phyloP scores from a whole-genome alignment of 768 basidiomycete genomes.

The Coprinopsis sp. region DNA sequence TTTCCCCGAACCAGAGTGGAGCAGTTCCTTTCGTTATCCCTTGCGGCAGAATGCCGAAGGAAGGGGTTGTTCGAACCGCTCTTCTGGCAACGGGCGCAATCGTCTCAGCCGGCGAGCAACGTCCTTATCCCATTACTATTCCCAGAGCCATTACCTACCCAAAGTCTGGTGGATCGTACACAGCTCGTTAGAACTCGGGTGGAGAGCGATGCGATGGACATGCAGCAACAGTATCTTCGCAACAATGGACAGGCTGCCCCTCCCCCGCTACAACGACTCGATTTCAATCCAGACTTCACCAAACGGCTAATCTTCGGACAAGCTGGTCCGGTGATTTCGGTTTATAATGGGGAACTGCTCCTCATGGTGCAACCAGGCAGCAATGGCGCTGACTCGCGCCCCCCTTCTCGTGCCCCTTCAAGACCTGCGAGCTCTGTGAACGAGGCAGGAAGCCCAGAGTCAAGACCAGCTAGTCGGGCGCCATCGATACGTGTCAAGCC shows the following conservation, averaged over 20 bases:
- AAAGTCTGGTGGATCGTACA: constrained; percentile 64
- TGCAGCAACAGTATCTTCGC: constrained; percentile 59
- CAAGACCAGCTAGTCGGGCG: constrained; percentile 45
- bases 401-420: constrained; percentile 59
- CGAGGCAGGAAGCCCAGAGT: constrained; percentile 31
- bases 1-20: constrained; percentile 46
- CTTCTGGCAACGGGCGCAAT: constrained; percentile 55
- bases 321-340: constrained; percentile 66
- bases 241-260: constrained; percentile 36
- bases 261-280: constrained; percentile 27
- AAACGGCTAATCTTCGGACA: constrained; percentile 40
- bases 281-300: constrained; percentile 26
- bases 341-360: constrained; percentile 71
- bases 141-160: constrained; percentile 64
- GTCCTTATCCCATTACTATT: constrained; percentile 67
- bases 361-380: constrained; percentile 62
- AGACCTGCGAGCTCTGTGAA: constrained; percentile 65
- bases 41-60: constrained; percentile 70
- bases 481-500: constrained; percentile 81
- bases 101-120: constrained; percentile 35
- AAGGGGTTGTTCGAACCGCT: constrained; percentile 73
- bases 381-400: constrained; percentile 51
- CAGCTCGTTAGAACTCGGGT: constrained; percentile 62
- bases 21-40: constrained; percentile 73
- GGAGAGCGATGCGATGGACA: constrained; percentile 63